Evolutionary conservation across 257 asterid genomes (phyloP).

Genomic region (Penstemon eatonii): DNA sequence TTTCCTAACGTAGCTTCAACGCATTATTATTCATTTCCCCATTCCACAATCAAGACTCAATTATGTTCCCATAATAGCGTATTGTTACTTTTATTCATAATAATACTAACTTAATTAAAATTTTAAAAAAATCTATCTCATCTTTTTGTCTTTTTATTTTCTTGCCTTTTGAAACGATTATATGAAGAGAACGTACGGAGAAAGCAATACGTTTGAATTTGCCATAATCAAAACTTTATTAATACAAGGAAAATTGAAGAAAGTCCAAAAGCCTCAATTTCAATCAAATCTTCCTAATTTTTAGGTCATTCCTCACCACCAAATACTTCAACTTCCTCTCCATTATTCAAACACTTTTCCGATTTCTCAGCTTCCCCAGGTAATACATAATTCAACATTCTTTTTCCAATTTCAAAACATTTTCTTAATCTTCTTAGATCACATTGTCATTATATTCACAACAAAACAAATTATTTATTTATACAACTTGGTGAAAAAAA

Average conservation of each 20-base stretch:
- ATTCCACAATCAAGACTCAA: not conserved
- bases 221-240: not conserved
- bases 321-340: not conserved
- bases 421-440: not conserved
- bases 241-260: not conserved
- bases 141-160: too few species aligned
- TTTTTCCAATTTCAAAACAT: not conserved
- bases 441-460: not conserved
- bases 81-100: too few species aligned
- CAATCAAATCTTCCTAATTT: not conserved
- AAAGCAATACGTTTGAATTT: not conserved
- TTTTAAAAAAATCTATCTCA: too few species aligned
- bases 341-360: not conserved
- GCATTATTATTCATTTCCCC: constrained; percentile 26
- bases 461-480: not conserved
- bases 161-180: too few species aligned
- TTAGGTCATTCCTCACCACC: constrained; percentile 19
- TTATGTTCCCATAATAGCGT: too few species aligned
- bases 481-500: not conserved
- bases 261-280: constrained; percentile 11
- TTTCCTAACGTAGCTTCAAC: constrained; percentile 38
- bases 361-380: constrained; percentile 9
- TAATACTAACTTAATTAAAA: too few species aligned
- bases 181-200: too few species aligned
- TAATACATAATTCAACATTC: not conserved